Base-by-base conservation (phyloP, 345 rosid genomes). In the Eucalyptus guilfoylei region DNA sequence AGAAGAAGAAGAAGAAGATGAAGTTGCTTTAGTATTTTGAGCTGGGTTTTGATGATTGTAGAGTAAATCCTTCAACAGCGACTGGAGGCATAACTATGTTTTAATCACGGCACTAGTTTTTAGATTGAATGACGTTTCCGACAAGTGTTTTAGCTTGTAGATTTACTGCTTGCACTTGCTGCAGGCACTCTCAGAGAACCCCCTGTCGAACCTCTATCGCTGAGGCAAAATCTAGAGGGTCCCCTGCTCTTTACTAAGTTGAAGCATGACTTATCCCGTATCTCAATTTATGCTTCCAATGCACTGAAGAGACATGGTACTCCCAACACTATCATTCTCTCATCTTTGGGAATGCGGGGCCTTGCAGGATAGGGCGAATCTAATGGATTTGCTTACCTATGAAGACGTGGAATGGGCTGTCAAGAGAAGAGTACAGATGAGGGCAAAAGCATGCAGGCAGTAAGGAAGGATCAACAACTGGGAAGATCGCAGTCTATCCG, bases 171-270 rank as follows among this genome's bases (percentile, higher is more conserved):
- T 17, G 42, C 42, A 8, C 80, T 32, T 69, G 24, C 24, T 69
- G 42, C 42, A 95, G 96, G 93, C 93, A 45, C 95, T 93, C 48
- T 96, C 96, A 94, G 92, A 92, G 98, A 91, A 92, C 95, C 60
- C 94, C 94, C 88, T 91, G 88, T 58, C 95, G 94, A 80, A 93
- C 93, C 88, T 69, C 21, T 9, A 24, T 69, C 0, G 12, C 42
- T 7, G 3, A 67, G 42, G 24, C 24, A 69, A 69, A 69, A 32
- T 69, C 1, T 69, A 9, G 80, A 34, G 80, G 24, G 24, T 17
- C 80, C 80, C 80, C 42, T 69, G 44, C 80, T 34, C 24, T 17
- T 34, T 0, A 17, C 1, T 24, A 34, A 40, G 80, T 21, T 69
- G 23, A 69, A 69, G 80, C 37, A 17, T 32, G 80, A 34, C 42